phyloP scores from a whole-genome alignment of 345 rosid genomes.

The Aurinia saxatilis region DNA sequence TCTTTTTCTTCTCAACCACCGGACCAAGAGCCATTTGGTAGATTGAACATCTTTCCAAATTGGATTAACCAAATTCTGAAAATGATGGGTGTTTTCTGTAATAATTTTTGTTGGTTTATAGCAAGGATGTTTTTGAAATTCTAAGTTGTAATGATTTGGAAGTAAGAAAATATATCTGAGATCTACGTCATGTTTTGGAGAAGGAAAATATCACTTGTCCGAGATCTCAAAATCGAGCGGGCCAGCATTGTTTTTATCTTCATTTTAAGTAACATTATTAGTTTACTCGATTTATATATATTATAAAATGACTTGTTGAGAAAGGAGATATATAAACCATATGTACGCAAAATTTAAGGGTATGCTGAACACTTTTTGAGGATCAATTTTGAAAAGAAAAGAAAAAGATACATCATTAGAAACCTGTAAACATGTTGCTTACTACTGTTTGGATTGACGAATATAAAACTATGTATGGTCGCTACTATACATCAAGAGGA shows the following conservation, averaged over 20 bases:
- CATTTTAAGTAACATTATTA: neutral
- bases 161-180: conserved; percentile 1
- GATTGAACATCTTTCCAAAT: neutral
- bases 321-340: too few relatives aligned
- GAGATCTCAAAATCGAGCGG: neutral
- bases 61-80: neutral
- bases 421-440: too few relatives aligned
- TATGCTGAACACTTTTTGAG: too few relatives aligned
- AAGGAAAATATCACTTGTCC: neutral
- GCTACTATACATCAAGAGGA: too few relatives aligned
- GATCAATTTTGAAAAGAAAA: too few relatives aligned
- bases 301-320: neutral
- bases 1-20: too few relatives aligned
- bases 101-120: neutral
- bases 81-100: neutral
- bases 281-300: neutral
- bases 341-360: too few relatives aligned
- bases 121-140: neutral
- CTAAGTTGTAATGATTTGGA: conserved; percentile 20
- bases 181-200: neutral
- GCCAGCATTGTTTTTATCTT: neutral
- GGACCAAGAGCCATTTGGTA: too few relatives aligned
- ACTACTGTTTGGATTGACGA: too few relatives aligned
- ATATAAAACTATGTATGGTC: too few relatives aligned
- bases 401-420: too few relatives aligned